A percentile compares a stretch with the other conserved stretches of the same genome.
These are phyloP conservation scores for Trypanosoma boissoni DNA, from an alignment of 208 protist species.

Conservation along the genomic window DNA sequence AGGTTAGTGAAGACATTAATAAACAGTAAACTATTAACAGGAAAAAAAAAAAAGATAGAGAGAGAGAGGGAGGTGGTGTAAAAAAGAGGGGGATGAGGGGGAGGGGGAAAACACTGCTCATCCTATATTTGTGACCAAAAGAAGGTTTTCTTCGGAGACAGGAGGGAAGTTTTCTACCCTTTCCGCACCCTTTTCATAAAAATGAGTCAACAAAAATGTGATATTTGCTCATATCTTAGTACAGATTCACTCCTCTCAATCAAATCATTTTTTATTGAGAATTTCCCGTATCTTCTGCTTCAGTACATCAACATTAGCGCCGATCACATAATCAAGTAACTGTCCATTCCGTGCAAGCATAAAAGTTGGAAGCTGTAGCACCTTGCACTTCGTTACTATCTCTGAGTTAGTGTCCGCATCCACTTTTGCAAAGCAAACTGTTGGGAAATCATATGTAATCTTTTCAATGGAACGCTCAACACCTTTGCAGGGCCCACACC, in stretches of 20 bases:
- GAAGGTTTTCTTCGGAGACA: too few species aligned
- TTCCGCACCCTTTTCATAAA: too few species aligned
- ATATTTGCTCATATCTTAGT: too few species aligned
- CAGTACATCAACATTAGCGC: constrained; percentile 55
- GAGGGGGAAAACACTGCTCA: too few species aligned
- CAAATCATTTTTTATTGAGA: constrained; percentile 15
- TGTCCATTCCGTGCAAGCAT: constrained; percentile 61
- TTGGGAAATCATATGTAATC: constrained; percentile 71
- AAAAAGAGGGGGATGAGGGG: too few species aligned
- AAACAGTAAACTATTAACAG: too few species aligned
- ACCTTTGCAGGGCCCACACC: constrained; percentile 79
- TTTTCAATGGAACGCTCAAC: constrained; percentile 76
- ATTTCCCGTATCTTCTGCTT: constrained; percentile 62
- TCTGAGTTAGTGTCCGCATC: constrained; percentile 81
- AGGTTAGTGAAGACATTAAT: too few species aligned
- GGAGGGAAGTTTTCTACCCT: too few species aligned
- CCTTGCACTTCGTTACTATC: constrained; percentile 72
- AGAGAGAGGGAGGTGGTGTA: too few species aligned
- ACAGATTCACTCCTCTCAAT: not conserved
- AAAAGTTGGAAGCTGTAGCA: constrained; percentile 77
- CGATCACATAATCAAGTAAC: constrained; percentile 73
- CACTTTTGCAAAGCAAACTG: constrained; percentile 67
- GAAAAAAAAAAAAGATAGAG: too few species aligned
- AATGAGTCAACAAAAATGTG: constrained; percentile 3
- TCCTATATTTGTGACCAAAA: too few species aligned